Evolutionary conservation across 78 protist genomes (phyloP), one percentile per base, ranked within the genome.

Genomic region (Dictyostelium brefeldianum): DNA sequence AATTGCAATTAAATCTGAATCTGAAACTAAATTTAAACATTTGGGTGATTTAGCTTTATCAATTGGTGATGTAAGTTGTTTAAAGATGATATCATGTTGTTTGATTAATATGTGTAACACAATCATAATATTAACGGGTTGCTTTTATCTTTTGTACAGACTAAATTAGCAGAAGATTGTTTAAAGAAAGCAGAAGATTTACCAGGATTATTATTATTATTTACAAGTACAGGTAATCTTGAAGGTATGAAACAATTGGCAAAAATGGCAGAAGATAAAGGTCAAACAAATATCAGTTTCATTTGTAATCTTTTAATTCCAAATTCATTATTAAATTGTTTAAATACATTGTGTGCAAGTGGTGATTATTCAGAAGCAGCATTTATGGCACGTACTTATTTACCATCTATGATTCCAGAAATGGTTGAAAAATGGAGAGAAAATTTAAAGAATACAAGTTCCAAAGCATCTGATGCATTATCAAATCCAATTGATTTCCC

Each of bases 321-420:
- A 15, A 91, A 95, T 10, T 4, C 67, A 7, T 46, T 96, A 11
- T 64, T 80, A 46, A 82, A 90, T 9, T 98, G 99, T 92, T 3
- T 98, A 29, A 92, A 94, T 43, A 89, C 98, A 43, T 95, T 98
- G 15, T 4, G 29, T 17, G 59, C 12, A 14, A 89, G 95, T 5
- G 91, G 94, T 29, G 95, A 98, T 25, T 12, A 89, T 46, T 84
- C 99, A 29, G 99, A 98, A 62, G 99, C 99, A 0, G 97, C 98
- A 31, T 96, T 98, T 92, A 90, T 98, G 69, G 97, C 99, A 5
- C 96, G 99, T 59, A 98, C 99, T 11, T 98, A 98, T 77, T 5
- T 47, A 7, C 97, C 96, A 51, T 81, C 91, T 2, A 51, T 62
- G 29, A 48, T 94, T 6, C 71, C 96, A 6, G 59, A 62, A 10